Evolutionary conservation across 257 asterid species (phyloP), one percentile per base, ranked within the genome.

Genomic region (Verbena officinalis): DNA sequence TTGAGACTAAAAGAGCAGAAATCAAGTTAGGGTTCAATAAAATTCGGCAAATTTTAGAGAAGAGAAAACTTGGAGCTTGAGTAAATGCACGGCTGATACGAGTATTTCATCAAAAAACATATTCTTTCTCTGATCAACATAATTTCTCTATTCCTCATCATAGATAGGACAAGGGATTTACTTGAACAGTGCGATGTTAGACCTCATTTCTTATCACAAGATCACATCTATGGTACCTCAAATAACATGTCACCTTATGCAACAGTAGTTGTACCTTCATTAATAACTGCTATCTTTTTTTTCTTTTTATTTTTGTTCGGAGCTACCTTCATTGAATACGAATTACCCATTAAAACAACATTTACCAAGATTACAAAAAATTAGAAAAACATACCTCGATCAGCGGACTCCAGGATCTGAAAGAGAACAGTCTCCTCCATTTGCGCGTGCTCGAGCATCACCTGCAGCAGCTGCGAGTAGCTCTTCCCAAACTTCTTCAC

Each of bases 381-480:
- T 19, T 20, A 43, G 9, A 1, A 21, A 9, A 34, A 22, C 66
- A 33, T 77, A 93, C 99, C 99, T 86, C 95, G 84, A 78, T 90
- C 99, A 31, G 94, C 95, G 62, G 80, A 81, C 60, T 93, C 97
- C 71, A 90, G 87, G 83, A 93, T 86, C 73, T 86, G 99, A 62
- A 93, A 93, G 64, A 93, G 77, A 53, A 93, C 85, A 31, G 54
- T 90, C 75, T 93, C 99, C 81, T 93, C 99, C 99, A 93, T 93
- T 77, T 92, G 96, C 70, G 99, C 99, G 80, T 93, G 99, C 73
- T 93, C 99, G 38, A 90, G 81, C 89, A 93, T 62, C 65, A 93
- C 72, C 77, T 88, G 92, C 73, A 82, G 69, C 74, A 93, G 64
- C 81, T 79, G 89, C 38, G 81, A 74, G 72, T 90, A 93, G 58